Percentiles rank a stretch among this genome's conserved stretches.
Evolutionary conservation across 1,139 yeast species (phyloP).

Genomic region (Magnusiomyces fungicola): DNA sequence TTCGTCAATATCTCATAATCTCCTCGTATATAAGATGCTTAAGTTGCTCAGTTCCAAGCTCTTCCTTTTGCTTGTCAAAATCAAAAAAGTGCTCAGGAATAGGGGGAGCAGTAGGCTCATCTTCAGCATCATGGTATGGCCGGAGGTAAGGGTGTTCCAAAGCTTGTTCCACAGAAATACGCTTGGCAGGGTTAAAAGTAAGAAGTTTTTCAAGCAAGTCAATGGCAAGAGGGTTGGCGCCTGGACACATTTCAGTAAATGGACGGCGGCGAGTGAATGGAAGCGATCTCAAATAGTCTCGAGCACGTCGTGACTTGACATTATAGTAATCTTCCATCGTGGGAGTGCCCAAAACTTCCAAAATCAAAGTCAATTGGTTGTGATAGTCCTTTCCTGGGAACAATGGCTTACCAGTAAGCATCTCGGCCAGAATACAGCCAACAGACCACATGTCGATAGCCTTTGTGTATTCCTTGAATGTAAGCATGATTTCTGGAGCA

Average conservation of each 20-base stretch:
- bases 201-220: slow-evolving; percentile 71
- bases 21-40: slow-evolving; percentile 64
- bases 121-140: slow-evolving; percentile 73
- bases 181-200: slow-evolving; percentile 68
- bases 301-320: slow-evolving; percentile 76
- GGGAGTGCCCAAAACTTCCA: slow-evolving; percentile 90
- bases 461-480: slow-evolving; percentile 86
- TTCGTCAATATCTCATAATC: slow-evolving; percentile 35
- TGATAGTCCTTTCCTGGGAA: slow-evolving; percentile 95
- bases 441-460: slow-evolving; percentile 97
- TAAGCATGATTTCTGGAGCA: slow-evolving; percentile 95
- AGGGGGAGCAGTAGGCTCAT: slow-evolving; percentile 72
- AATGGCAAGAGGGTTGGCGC: slow-evolving; percentile 59
- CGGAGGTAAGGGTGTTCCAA: slow-evolving; percentile 73
- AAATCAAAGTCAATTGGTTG: slow-evolving; percentile 77
- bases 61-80: slow-evolving; percentile 70
- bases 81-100: slow-evolving; percentile 75
- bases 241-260: slow-evolving; percentile 46
- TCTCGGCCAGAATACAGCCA: slow-evolving; percentile 92
- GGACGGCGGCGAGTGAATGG: slow-evolving; percentile 58
- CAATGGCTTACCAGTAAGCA: slow-evolving; percentile 77
- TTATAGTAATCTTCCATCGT: slow-evolving; percentile 70
- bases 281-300: slow-evolving; percentile 72
- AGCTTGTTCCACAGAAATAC: slow-evolving; percentile 78
- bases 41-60: slow-evolving; percentile 59